These are phyloP conservation scores for Colletotrichum noveboracense DNA, from an alignment of 2,329 filamentous ascomycete genomes.

Conservation along the genomic window DNA sequence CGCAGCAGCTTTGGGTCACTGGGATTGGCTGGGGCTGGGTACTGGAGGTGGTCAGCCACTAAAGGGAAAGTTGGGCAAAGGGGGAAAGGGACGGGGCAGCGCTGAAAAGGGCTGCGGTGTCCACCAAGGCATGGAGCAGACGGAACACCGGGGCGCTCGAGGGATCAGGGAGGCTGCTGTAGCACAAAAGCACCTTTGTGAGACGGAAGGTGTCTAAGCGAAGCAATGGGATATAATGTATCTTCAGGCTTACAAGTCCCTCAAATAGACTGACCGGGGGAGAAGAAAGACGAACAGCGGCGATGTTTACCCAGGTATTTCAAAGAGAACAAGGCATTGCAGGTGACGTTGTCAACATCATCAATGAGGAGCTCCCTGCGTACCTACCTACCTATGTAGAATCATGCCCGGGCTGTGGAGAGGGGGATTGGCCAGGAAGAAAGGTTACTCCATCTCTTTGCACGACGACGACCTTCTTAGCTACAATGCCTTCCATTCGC, in stretches of 20 bases:
- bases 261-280: neutral
- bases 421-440: neutral
- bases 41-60: neutral
- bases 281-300: neutral
- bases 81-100: neutral
- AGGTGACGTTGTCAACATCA: neutral
- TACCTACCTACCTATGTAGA: neutral
- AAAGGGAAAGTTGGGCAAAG: neutral
- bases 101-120: neutral
- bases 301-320: neutral
- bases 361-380: neutral
- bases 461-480: neutral
- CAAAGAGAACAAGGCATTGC: neutral
- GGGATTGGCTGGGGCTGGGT: neutral
- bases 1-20: conserved; percentile 6
- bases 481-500: neutral
- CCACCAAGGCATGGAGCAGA: neutral
- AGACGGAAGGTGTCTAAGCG: neutral
- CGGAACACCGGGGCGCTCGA: neutral
- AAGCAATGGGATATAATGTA: neutral
- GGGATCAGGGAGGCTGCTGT: neutral
- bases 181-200: neutral
- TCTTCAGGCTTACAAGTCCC: neutral
- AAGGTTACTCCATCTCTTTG: neutral
- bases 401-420: neutral